Conservation (phyloP, 2,329 filamentous ascomycete species). For the Eutypella sp. region DNA sequence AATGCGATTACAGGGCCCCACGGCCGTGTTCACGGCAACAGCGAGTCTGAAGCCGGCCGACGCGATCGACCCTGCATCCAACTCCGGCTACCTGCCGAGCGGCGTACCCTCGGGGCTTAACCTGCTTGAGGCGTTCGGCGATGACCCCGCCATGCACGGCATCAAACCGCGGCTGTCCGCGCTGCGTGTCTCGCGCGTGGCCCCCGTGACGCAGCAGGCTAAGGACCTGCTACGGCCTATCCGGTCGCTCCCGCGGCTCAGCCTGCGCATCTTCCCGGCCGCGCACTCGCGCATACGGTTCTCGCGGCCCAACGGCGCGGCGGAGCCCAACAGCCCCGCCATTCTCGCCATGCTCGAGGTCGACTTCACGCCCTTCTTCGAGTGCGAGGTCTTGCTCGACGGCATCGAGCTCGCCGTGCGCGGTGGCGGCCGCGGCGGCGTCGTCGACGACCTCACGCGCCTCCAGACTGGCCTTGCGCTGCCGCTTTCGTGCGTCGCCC, state of each 20-base stretch:
- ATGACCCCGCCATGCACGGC: constrained; percentile 58
- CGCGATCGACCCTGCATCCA: constrained; percentile 32
- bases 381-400: constrained; percentile 60
- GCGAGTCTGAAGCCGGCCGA: constrained; percentile 54
- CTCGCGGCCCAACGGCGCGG: constrained; percentile 50
- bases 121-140: constrained; percentile 67
- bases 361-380: constrained; percentile 66
- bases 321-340: constrained; percentile 51
- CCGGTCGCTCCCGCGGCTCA: constrained; percentile 56
- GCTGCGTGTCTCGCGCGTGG: constrained; percentile 67
- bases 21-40: constrained; percentile 59
- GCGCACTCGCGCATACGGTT: constrained; percentile 71
- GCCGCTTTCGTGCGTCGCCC: constrained; percentile 59
- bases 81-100: constrained; percentile 63
- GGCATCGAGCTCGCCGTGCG: constrained; percentile 52
- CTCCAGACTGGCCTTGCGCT: constrained; percentile 44
- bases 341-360: constrained; percentile 68
- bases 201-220: constrained; percentile 56
- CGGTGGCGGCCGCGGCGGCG: constrained; percentile 52
- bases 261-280: constrained; percentile 61
- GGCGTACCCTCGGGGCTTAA: constrained; percentile 67
- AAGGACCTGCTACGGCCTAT: constrained; percentile 60
- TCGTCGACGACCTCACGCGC: constrained; percentile 51
- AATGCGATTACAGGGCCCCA: constrained; percentile 61
- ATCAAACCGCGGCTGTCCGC: constrained; percentile 65